Evolutionary conservation across 140 eudicot genomes (phyloP).

Genomic region (Bidens hawaiensis): DNA sequence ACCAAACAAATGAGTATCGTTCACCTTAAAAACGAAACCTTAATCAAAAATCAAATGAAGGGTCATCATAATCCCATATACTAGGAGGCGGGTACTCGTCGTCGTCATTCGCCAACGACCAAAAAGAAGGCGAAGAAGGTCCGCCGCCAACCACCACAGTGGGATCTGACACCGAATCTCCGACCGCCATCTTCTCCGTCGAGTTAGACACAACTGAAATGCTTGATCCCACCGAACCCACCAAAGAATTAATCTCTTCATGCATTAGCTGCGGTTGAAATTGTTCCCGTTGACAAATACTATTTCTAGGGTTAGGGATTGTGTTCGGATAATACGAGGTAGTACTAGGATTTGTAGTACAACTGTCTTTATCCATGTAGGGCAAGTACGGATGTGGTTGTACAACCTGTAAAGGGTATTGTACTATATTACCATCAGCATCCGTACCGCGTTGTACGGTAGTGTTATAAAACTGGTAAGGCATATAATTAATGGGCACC

Average conservation of each 20-base stretch:
- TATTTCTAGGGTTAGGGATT: slow-evolving; percentile 20
- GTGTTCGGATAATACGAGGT: slow-evolving; percentile 30
- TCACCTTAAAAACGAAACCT: background rate
- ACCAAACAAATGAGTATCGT: background rate
- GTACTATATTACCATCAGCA: slow-evolving; percentile 21
- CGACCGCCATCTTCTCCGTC: slow-evolving; percentile 23
- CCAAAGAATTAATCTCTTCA: slow-evolving; percentile 38
- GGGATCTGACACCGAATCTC: slow-evolving; percentile 16
- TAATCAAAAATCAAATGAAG: slow-evolving; percentile 63
- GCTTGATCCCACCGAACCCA: slow-evolving; percentile 38
- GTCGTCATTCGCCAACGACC: slow-evolving; percentile 47
- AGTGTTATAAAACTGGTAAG: slow-evolving; percentile 53
- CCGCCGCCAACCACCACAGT: slow-evolving; percentile 22
- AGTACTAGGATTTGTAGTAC: too few relatives aligned
- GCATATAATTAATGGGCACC: slow-evolving; percentile 18
- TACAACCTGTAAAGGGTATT: slow-evolving; percentile 21
- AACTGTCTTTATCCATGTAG: slow-evolving; percentile 4
- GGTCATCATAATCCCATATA: slow-evolving; percentile 76
- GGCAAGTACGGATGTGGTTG: slow-evolving; percentile 21
- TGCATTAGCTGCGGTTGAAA: slow-evolving; percentile 1
- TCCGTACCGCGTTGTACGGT: slow-evolving; percentile 35
- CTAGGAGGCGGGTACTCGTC: slow-evolving; percentile 54
- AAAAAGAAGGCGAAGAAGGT: slow-evolving; percentile 13
- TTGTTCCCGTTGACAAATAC: background rate
- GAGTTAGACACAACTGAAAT: slow-evolving; percentile 32